Conservation (phyloP, 139 green algal species). For the Axilococcus clingmanii region DNA sequence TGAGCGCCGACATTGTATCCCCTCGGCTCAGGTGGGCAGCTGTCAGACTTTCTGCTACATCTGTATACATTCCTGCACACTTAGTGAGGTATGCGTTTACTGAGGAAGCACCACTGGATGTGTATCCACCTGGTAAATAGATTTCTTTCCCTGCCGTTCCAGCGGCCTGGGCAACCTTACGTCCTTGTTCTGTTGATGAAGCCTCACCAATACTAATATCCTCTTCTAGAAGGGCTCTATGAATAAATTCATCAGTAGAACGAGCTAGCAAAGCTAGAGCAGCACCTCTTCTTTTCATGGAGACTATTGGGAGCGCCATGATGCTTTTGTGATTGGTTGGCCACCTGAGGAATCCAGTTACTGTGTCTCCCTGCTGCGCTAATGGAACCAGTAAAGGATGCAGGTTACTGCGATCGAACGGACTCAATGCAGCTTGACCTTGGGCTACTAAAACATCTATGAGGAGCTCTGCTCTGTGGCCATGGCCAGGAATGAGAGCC, state of each 20-base stretch:
- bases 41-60: slow-evolving; percentile 56
- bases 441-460: slow-evolving; percentile 53
- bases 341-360: slow-evolving; percentile 62
- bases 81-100: slow-evolving; percentile 52
- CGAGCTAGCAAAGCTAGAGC: slow-evolving; percentile 48
- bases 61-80: slow-evolving; percentile 63
- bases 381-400: slow-evolving; percentile 69
- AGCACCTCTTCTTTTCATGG: slow-evolving; percentile 23
- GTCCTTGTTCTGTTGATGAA: neutral
- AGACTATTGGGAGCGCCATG: slow-evolving; percentile 49
- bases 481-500: neutral
- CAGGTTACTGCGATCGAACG: slow-evolving; percentile 42
- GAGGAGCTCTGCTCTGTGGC: too few species aligned
- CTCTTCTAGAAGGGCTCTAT: slow-evolving; percentile 62
- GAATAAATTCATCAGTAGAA: slow-evolving; percentile 58
- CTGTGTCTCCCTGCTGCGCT: slow-evolving; percentile 8
- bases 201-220: slow-evolving; percentile 25
- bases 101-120: slow-evolving; percentile 19
- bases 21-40: slow-evolving; percentile 39
- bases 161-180: slow-evolving; percentile 29
- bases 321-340: slow-evolving; percentile 27
- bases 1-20: slow-evolving; percentile 50
- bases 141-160: slow-evolving; percentile 31
- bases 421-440: slow-evolving; percentile 34
- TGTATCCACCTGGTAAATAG: slow-evolving; percentile 39